Evolutionary conservation across 2,329 filamentous ascomycete species (phyloP), one percentile per base, ranked within the genome.

Genomic region (Talaromyces sp.): DNA sequence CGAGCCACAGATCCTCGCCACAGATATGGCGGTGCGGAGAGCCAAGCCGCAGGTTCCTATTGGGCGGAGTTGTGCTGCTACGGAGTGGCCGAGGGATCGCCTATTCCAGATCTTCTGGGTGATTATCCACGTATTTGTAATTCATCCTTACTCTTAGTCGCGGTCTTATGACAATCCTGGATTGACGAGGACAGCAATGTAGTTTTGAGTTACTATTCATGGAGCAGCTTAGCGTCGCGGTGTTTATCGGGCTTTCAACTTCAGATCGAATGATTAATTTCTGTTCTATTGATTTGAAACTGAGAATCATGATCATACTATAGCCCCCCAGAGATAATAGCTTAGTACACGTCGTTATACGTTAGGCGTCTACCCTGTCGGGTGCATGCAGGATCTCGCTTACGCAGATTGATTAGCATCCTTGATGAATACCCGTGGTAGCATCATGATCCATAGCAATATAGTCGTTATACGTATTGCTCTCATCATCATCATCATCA

Each of bases 41-140:
- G 21, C 11, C n/a, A 33, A 50, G 25, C 31, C 18, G 18, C 33
- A 28, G 28, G 2, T 18, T 21, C 52, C 52, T 25, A 60, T 60
- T 63, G 62, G 57, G 25, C 35, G 25, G 5, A n/a, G 2, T 6
- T 25, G 14, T 14, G 54, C 5, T 4, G 18, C n/a, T 54, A 58
- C 62, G 62, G 62, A 52, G 62, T 55, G 62, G 52, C 62, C 62
- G 62, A 63, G 46, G n/a, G 61, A 58, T 58, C 58, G 58, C 25
- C 58, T 46, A 33, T 11, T 7, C 28, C 12, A 48, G 44, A 48
- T 46, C 39, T 39, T 6, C 16, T 39, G 5, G 35, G 16, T 28
- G 28, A 28, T 28, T 28, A 6, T 28, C 28, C 3, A 28, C 28
- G 6, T 28, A 18, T 54, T 54, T 54, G 25, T 21, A 31, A 54